Evolutionary conservation across 148 eudicot species (phyloP).

Genomic region (Rhododendron williamsianum): DNA sequence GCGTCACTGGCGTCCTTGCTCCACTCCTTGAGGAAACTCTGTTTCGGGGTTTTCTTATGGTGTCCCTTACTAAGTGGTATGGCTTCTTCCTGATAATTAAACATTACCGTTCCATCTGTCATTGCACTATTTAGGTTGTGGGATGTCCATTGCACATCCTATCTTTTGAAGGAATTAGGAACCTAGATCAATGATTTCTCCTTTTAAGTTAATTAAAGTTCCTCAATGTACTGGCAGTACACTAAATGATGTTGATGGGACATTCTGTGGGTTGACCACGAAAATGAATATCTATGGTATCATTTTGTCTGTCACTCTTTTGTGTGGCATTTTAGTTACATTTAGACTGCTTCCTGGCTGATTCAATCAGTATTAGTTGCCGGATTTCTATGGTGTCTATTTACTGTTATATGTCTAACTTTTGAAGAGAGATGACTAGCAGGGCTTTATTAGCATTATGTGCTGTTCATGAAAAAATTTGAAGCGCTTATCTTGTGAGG

Average conservation of each 20-base stretch:
- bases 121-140: background rate
- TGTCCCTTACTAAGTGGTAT: conserved; percentile 86
- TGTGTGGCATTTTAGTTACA: background rate
- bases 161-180: background rate
- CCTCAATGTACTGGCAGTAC: background rate
- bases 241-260: background rate
- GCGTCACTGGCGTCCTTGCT: conserved; percentile 84
- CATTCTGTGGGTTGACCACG: background rate
- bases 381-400: background rate
- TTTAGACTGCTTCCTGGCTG: background rate
- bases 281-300: background rate
- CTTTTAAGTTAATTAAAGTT: background rate
- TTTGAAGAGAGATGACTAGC: background rate
- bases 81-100: background rate
- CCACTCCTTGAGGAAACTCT: conserved; percentile 95
- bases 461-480: background rate
- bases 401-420: background rate
- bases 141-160: background rate
- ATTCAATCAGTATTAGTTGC: background rate
- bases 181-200: background rate
- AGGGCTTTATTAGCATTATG: background rate
- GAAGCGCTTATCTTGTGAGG: background rate
- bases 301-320: background rate
- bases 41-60: conserved; percentile 93
- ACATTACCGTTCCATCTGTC: background rate